These are phyloP conservation scores for Poa pratensis DNA, from an alignment of 176 grass and related monocot species.

Conservation along the genomic window DNA sequence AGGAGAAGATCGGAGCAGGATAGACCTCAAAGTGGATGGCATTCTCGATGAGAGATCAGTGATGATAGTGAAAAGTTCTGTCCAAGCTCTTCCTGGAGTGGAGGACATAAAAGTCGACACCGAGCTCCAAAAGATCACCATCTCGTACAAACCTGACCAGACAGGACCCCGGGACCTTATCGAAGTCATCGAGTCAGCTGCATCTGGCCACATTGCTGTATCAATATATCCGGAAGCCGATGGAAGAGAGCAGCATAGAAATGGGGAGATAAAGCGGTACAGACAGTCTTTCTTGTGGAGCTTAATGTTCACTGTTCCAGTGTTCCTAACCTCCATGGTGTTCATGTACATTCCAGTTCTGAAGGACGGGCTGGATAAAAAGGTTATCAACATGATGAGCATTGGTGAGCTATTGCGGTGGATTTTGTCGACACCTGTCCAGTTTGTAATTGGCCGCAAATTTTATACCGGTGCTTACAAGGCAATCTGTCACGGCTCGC, in stretches of 20 bases:
- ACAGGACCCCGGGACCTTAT: slow-evolving; percentile 88
- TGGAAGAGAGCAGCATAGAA: slow-evolving; percentile 68
- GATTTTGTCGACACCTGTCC: slow-evolving; percentile 90
- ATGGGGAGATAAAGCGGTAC: slow-evolving; percentile 82
- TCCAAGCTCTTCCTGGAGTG: slow-evolving; percentile 83
- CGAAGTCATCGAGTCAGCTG: slow-evolving; percentile 75
- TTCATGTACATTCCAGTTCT: slow-evolving; percentile 91
- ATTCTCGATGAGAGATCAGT: slow-evolving; percentile 49
- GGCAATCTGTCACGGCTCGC: slow-evolving; percentile 69
- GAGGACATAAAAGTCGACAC: slow-evolving; percentile 61
- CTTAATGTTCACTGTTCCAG: slow-evolving; percentile 83
- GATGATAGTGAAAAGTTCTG: slow-evolving; percentile 64
- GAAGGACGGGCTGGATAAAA: slow-evolving; percentile 67
- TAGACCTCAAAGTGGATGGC: slow-evolving; percentile 82
- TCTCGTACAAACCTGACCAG: slow-evolving; percentile 86
- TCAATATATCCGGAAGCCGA: slow-evolving; percentile 82
- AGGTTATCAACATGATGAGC: slow-evolving; percentile 83
- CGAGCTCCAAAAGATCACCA: slow-evolving; percentile 69
- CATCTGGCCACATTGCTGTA: slow-evolving; percentile 55
- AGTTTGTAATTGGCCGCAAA: slow-evolving; percentile 86
- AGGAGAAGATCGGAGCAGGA: slow-evolving; percentile 80
- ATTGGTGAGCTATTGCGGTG: slow-evolving; percentile 81
- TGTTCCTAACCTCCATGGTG: slow-evolving; percentile 96
- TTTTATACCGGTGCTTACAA: slow-evolving; percentile 93
- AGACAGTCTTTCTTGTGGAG: slow-evolving; percentile 81